These are phyloP conservation scores for Paraphaeosphaeria minitans DNA, from an alignment of 2,329 filamentous ascomycete genomes.

Conservation along the genomic window DNA sequence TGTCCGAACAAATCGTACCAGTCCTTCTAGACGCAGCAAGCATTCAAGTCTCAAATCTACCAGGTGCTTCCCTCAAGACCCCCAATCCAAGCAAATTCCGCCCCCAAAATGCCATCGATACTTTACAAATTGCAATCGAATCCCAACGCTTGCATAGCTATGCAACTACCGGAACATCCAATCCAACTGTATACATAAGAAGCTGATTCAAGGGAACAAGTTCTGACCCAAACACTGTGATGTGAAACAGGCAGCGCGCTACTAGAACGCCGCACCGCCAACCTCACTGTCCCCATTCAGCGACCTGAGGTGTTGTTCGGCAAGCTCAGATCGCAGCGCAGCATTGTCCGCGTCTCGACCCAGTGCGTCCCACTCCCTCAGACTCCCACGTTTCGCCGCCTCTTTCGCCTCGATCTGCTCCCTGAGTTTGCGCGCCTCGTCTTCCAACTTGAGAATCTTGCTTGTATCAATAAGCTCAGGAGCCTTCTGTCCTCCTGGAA, in stretches of 20 bases:
- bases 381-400: constrained; percentile 47
- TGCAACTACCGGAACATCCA: neutral
- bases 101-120: constrained; percentile 12
- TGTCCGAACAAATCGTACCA: neutral
- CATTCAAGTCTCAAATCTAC: neutral
- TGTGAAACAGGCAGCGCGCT: neutral
- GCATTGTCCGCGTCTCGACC: constrained; percentile 52
- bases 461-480: constrained; percentile 51
- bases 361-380: constrained; percentile 54
- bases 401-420: constrained; percentile 55
- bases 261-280: constrained; percentile 45
- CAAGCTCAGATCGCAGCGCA: constrained; percentile 53
- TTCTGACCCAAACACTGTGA: neutral
- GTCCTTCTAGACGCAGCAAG: neutral
- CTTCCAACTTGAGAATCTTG: constrained; percentile 52
- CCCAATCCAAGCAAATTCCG: constrained; percentile 12
- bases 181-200: constrained; percentile 9
- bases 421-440: constrained; percentile 53
- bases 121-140: constrained; percentile 13
- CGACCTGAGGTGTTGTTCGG: constrained; percentile 52
- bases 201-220: neutral
- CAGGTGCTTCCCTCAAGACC: neutral
- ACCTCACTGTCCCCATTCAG: constrained; percentile 48
- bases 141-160: neutral
- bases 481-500: constrained; percentile 52